Percentiles rank a stretch among this genome's conserved stretches.
Evolutionary conservation across 495 filamentous ascomycete genomes (phyloP).

Genomic region (Podospora sp.): DNA sequence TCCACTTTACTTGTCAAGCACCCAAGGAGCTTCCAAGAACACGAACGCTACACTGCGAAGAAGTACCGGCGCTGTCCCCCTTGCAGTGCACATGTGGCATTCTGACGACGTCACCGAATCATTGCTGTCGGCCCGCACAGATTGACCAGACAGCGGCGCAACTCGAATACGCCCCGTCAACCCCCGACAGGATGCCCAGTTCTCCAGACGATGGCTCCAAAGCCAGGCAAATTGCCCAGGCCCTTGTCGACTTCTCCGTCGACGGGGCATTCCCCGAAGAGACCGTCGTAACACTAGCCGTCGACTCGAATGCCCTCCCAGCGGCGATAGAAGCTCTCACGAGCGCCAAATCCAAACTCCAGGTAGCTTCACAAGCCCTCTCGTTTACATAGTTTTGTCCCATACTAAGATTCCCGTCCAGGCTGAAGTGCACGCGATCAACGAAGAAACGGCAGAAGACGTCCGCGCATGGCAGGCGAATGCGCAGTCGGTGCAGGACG

Average conservation of each 20-base stretch:
- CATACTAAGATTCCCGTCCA: slow-evolving; percentile 36
- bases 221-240: slow-evolving; percentile 57
- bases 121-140: neutral
- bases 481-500: slow-evolving; percentile 78
- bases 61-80: neutral
- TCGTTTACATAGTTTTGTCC: neutral
- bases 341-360: slow-evolving; percentile 65
- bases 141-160: neutral
- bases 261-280: slow-evolving; percentile 77
- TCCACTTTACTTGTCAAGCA: neutral
- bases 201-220: neutral
- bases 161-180: neutral
- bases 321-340: slow-evolving; percentile 66
- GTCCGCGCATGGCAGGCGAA: slow-evolving; percentile 83
- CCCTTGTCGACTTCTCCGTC: slow-evolving; percentile 72
- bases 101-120: slow-evolving; percentile 2
- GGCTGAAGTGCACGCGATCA: slow-evolving; percentile 71
- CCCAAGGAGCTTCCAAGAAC: neutral
- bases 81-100: slow-evolving; percentile 16
- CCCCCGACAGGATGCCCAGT: slow-evolving; percentile 23
- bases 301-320: slow-evolving; percentile 61
- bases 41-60: neutral
- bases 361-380: slow-evolving; percentile 52
- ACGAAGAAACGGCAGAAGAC: slow-evolving; percentile 72
- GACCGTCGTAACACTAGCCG: slow-evolving; percentile 62